Conservation (phyloP, 371 early-diverging fungal species). For the Chytridium lagenaria region DNA sequence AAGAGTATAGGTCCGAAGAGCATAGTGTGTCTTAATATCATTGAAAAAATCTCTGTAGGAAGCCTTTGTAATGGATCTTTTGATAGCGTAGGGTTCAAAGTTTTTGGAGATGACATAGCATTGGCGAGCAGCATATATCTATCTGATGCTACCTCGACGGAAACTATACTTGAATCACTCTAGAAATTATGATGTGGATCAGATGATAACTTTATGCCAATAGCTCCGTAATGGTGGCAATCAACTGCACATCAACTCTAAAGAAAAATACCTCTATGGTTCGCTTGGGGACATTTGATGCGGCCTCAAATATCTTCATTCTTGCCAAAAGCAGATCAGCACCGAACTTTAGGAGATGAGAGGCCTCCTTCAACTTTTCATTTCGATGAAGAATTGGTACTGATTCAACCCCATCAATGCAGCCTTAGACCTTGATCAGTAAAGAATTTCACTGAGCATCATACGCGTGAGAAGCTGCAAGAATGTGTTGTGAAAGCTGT, state of each 20-base stretch:
- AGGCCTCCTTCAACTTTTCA: neutral
- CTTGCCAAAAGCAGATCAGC: neutral
- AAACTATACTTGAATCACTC: too few species aligned
- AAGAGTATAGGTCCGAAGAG: conserved; percentile 8
- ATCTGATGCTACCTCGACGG: too few species aligned
- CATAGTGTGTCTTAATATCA: neutral
- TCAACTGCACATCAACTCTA: too few species aligned
- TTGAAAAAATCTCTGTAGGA: neutral
- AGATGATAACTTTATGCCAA: too few species aligned
- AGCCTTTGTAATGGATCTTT: neutral
- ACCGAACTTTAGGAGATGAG: neutral
- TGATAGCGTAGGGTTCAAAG: neutral
- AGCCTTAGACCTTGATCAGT: too few species aligned
- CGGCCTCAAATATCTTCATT: neutral
- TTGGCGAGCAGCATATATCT: neutral
- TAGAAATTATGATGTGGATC: too few species aligned
- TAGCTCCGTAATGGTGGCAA: too few species aligned
- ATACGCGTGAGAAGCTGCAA: neutral
- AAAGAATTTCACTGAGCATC: too few species aligned
- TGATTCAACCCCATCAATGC: neutral
- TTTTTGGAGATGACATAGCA: neutral
- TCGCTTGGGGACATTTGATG: too few species aligned
- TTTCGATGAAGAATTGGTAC: neutral
- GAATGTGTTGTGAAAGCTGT: neutral
- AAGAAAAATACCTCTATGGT: too few species aligned